phyloP scores from a whole-genome alignment of 2,329 filamentous ascomycete genomes.

The Colletotrichum chlorophyti region DNA sequence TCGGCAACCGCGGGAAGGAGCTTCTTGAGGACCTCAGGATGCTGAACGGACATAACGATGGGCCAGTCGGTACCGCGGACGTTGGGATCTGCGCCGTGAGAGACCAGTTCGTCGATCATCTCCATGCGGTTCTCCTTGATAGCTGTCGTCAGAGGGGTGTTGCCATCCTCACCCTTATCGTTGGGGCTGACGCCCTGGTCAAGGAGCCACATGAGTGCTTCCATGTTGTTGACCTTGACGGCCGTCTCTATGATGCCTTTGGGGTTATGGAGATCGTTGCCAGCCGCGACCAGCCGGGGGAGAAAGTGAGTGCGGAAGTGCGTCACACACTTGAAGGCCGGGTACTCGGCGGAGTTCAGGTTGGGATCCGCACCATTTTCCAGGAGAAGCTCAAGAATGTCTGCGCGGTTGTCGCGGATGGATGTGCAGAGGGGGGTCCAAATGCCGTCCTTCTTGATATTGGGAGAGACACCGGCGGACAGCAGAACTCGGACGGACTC shows the following conservation, averaged over 20 bases:
- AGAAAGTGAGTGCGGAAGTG: slow-evolving; percentile 69
- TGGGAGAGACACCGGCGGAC: slow-evolving; percentile 65
- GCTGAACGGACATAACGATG: slow-evolving; percentile 70
- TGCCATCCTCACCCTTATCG: slow-evolving; percentile 61
- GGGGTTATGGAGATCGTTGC: slow-evolving; percentile 63
- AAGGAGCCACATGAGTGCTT: slow-evolving; percentile 66
- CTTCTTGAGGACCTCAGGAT: slow-evolving; percentile 64
- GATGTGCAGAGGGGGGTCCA: slow-evolving; percentile 74
- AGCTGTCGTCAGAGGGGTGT: slow-evolving; percentile 70
- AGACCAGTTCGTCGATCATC: slow-evolving; percentile 64
- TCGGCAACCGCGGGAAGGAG: slow-evolving; percentile 64
- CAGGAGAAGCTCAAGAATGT: slow-evolving; percentile 67
- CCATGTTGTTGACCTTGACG: slow-evolving; percentile 66
- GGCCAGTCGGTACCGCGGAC: slow-evolving; percentile 74
- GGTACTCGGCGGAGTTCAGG: slow-evolving; percentile 67
- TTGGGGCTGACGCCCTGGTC: slow-evolving; percentile 67
- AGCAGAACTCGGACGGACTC: slow-evolving; percentile 65
- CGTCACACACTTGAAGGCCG: slow-evolving; percentile 72
- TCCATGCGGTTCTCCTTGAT: slow-evolving; percentile 66
- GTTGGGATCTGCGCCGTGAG: slow-evolving; percentile 66
- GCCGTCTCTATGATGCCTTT: slow-evolving; percentile 72
- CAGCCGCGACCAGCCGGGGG: slow-evolving; percentile 64
- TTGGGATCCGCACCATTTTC: slow-evolving; percentile 67
- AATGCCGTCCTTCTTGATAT: slow-evolving; percentile 68
- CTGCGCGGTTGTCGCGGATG: slow-evolving; percentile 69